Base-by-base conservation (phyloP, 2,329 filamentous ascomycete species). In the Apiospora pterosperma region DNA sequence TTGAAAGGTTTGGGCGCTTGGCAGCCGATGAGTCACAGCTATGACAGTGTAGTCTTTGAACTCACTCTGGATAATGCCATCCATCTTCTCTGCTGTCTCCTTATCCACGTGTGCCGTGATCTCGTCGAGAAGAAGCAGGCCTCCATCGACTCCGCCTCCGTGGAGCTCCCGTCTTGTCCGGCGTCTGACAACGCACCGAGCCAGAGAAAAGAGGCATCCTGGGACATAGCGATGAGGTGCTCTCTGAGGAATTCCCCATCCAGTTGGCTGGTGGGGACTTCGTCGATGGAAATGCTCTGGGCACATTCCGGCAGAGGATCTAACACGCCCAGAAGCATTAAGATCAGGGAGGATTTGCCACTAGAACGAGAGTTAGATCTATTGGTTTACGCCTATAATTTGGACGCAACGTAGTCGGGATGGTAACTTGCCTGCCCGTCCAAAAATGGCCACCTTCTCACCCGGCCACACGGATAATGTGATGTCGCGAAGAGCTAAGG, bases 181-280 rank as follows among this genome's bases (percentile, higher is more conserved):
- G n/a, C n/a, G n/a, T n/a, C n/a, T n/a, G n/a, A n/a, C n/a, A n/a
- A n/a, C n/a, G n/a, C n/a, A n/a, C n/a, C n/a, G n/a, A n/a, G n/a
- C n/a, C n/a, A n/a, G n/a, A 86, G 72, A 70, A 87, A 85, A 3
- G 84, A 79, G 0, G 83, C 72, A 5, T 87, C 85, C 69, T 88
- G 85, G 0, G 85, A 82, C 0, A 87, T 73, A 4, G 82, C 81
- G 48, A 85, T 82, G 41, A 87, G 73, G 0, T 79, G 80, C 44
- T 79, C 73, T 8, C 85, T 81, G 0, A 87, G 75, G 0, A 72
- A 71, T 0, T 73, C 34, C 2, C 83, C 78, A 62, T 82, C 70
- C 12, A 87, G 75, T 1, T 65, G 66, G 28, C 72, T 41, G 1
- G 82, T 73, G 0, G 75, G 69, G 0, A 80, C 61, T 34, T 70